Conservation (phyloP, 176 grass and related monocot genomes). For the Ampelocalamus luodianensis region DNA sequence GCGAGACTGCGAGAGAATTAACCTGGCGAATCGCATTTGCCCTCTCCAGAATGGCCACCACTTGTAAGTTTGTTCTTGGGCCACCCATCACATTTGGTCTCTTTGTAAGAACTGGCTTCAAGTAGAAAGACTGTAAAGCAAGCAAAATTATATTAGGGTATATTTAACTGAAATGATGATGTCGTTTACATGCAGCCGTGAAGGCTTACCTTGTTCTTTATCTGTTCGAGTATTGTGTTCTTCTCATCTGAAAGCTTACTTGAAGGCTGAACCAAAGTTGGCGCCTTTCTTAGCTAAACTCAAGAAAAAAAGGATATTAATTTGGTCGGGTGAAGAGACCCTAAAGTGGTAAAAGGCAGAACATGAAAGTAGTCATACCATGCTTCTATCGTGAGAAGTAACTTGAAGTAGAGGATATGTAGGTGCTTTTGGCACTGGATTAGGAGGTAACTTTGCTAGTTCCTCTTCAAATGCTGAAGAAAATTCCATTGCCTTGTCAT, state of each 20-base stretch:
- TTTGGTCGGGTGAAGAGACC: neutral
- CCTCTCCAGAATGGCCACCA: constrained; percentile 90
- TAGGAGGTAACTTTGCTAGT: constrained; percentile 39
- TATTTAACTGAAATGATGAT: neutral
- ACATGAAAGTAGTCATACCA: constrained; percentile 51
- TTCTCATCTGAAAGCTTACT: constrained; percentile 57
- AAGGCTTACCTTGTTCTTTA: constrained; percentile 80
- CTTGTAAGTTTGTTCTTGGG: constrained; percentile 79
- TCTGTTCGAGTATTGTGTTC: constrained; percentile 72
- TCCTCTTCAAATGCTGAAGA: constrained; percentile 51
- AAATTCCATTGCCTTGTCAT: constrained; percentile 33
- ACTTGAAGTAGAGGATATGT: constrained; percentile 71
- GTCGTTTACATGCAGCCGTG: neutral
- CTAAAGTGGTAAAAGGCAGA: constrained; percentile 19
- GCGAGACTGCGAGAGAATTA: neutral
- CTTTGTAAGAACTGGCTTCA: constrained; percentile 75
- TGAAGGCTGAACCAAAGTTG: constrained; percentile 64
- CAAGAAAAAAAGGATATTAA: constrained; percentile 19
- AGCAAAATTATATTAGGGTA: constrained; percentile 20
- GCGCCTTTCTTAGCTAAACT: constrained; percentile 72
- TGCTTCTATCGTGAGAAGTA: constrained; percentile 86
- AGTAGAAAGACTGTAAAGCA: constrained; percentile 70
- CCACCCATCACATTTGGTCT: constrained; percentile 78
- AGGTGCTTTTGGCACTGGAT: constrained; percentile 47
- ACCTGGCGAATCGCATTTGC: constrained; percentile 96